A percentile compares a stretch with the other conserved stretches of the same genome.
Evolutionary conservation across 768 basidiomycete species (phyloP).

Genomic region (Mycena maculata): DNA sequence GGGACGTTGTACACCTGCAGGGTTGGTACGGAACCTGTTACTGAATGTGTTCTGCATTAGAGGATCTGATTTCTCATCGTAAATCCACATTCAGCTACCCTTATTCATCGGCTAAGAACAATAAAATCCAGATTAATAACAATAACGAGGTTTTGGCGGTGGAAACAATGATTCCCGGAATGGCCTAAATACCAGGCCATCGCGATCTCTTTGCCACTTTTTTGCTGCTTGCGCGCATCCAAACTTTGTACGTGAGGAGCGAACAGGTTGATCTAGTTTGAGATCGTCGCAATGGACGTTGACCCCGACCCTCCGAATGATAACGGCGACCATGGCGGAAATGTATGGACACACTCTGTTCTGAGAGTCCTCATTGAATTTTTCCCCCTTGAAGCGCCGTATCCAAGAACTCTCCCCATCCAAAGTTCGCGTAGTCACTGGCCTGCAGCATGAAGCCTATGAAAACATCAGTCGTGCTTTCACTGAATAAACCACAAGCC

Average conservation of each 20-base stretch:
- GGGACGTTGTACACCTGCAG: slow-evolving; percentile 22
- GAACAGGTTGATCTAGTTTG: slow-evolving; percentile 8
- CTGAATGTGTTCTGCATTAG: too few species aligned
- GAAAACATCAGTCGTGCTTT: slow-evolving; percentile 7
- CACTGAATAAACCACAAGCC: not conserved
- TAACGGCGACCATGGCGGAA: slow-evolving; percentile 3
- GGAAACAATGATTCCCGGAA: slow-evolving; percentile 2
- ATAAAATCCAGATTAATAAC: not conserved
- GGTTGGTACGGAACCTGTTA: not conserved
- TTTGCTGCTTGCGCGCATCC: slow-evolving; percentile 9
- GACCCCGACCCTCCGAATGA: not conserved
- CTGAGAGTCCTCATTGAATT: slow-evolving; percentile 8
- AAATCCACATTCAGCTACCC: not conserved
- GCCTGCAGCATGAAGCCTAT: not conserved
- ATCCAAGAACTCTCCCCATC: not conserved
- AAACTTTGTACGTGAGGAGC: slow-evolving; percentile 25
- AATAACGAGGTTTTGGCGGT: slow-evolving; percentile 8
- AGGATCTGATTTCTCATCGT: not conserved
- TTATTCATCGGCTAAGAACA: slow-evolving; percentile 1
- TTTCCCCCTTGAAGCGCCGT: slow-evolving; percentile 10
- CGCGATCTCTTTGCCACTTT: not conserved
- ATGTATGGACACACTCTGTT: slow-evolving; percentile 3
- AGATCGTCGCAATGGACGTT: not conserved
- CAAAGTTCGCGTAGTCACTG: slow-evolving; percentile 14
- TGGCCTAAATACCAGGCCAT: slow-evolving; percentile 14